These are phyloP conservation scores for Geotrichum siamense DNA, from an alignment of 1,139 yeast genomes.

Conservation along the genomic window DNA sequence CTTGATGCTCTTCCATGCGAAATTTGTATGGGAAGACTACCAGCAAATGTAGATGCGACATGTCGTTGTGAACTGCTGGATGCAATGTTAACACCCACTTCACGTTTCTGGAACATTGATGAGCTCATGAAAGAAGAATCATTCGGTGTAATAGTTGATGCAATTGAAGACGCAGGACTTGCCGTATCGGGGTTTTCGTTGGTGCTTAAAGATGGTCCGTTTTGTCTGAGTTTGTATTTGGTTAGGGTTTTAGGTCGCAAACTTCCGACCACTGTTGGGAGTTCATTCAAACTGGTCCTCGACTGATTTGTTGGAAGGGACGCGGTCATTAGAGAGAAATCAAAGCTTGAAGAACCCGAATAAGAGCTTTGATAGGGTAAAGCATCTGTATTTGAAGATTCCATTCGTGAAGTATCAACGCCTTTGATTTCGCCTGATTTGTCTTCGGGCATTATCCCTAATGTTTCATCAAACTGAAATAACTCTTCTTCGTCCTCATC, in stretches of 20 bases:
- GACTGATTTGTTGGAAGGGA: constrained; percentile 17
- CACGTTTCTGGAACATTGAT: background rate
- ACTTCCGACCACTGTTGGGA: constrained; percentile 18
- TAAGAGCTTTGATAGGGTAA: constrained; percentile 7
- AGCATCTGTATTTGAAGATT: background rate
- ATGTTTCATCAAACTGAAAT: constrained; percentile 18
- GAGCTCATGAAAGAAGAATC: background rate
- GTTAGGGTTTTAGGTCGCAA: constrained; percentile 9
- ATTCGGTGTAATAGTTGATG: constrained; percentile 6
- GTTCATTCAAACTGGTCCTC: constrained; percentile 11
- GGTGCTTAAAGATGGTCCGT: background rate
- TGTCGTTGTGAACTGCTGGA: background rate
- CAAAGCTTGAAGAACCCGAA: constrained; percentile 4
- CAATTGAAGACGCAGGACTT: constrained; percentile 9
- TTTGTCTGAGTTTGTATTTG: constrained; percentile 9
- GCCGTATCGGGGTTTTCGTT: background rate
- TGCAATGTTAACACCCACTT: background rate
- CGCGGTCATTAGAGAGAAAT: constrained; percentile 5
- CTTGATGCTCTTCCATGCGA: background rate
- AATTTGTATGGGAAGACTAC: constrained; percentile 17
- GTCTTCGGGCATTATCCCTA: constrained; percentile 11
- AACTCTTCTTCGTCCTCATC: constrained; percentile 17
- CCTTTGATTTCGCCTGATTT: background rate
- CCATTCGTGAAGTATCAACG: background rate
- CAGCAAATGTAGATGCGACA: constrained; percentile 9